Conservation (phyloP, 441 rosid species). For the Corymbia calophylla region DNA sequence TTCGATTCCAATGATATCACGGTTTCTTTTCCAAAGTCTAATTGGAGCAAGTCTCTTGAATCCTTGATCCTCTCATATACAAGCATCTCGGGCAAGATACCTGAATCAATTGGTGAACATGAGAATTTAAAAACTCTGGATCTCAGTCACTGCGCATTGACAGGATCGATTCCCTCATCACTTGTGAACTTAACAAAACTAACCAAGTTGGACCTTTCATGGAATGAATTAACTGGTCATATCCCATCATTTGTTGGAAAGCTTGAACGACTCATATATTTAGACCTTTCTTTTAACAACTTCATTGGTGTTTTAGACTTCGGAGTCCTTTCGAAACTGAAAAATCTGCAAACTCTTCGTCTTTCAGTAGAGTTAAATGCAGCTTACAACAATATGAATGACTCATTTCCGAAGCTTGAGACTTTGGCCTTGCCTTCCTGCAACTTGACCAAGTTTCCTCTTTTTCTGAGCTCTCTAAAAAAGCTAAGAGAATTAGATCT, state of each 20-base stretch:
- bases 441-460: not conserved
- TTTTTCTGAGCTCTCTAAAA: not conserved
- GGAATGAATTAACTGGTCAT: not conserved
- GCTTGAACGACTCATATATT: not conserved
- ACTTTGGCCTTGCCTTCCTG: not conserved
- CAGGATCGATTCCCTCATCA: not conserved
- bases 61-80: fast-evolving
- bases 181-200: not conserved
- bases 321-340: fast-evolving
- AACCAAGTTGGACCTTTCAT: fast-evolving
- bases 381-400: fast-evolving
- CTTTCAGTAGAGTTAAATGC: not conserved
- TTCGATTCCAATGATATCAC: fast-evolving
- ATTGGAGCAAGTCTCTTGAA: not conserved
- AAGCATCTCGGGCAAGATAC: fast-evolving
- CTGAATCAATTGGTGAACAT: fast-evolving
- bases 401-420: not conserved
- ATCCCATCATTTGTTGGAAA: not conserved
- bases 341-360: fast-evolving
- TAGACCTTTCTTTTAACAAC: not conserved
- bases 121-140: not conserved
- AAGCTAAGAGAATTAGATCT: not conserved
- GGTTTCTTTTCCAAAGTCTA: fast-evolving
- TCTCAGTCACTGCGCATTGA: fast-evolving
- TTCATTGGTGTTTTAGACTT: not conserved